Conservation (phyloP, 2,329 filamentous ascomycete genomes). For the Cladophialophora bantiana region DNA sequence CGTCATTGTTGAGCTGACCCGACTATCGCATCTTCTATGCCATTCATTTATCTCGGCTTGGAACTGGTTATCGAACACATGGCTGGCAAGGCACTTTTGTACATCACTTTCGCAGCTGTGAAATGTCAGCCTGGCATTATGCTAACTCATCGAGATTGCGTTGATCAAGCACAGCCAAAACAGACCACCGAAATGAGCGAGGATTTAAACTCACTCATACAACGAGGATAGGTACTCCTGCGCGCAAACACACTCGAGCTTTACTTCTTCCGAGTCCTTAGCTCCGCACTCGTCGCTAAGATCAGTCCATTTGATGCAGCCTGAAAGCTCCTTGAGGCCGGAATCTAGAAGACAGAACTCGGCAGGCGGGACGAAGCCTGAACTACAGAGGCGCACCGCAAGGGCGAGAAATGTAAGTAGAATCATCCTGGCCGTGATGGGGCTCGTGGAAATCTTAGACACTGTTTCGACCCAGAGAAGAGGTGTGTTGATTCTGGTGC, state of each 20-base stretch:
- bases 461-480: neutral
- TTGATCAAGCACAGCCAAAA: neutral
- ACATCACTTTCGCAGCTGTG: constrained; percentile 6
- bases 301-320: constrained; percentile 2
- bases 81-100: constrained; percentile 5
- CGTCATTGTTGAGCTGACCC: neutral
- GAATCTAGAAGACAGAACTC: constrained; percentile 4
- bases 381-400: neutral
- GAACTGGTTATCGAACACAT: neutral
- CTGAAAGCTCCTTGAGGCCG: constrained; percentile 5
- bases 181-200: neutral
- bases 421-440: neutral
- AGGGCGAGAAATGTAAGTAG: neutral
- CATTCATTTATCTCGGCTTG: neutral
- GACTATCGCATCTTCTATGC: neutral
- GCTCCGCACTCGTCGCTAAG: neutral
- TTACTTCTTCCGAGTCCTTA: constrained; percentile 6
- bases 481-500: neutral
- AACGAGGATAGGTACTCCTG: constrained; percentile 8
- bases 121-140: neutral
- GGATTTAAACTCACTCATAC: neutral
- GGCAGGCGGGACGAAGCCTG: constrained; percentile 2
- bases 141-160: neutral
- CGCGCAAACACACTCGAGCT: neutral
- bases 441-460: neutral